phyloP scores from a whole-genome alignment of 306 rosid genomes.

The Prosopis cineraria region DNA sequence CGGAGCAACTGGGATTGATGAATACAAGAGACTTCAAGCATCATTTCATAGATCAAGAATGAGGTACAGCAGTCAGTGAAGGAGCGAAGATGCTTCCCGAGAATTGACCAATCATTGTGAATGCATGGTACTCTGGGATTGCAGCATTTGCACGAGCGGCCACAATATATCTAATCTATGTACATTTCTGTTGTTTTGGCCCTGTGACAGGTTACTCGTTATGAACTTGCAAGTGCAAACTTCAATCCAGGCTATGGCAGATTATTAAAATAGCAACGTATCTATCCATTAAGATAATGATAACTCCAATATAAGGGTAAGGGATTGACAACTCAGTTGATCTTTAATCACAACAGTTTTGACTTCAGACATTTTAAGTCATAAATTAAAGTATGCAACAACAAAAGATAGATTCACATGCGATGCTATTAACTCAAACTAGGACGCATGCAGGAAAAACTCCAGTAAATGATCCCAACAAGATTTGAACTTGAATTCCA shows the following conservation, averaged over 20 bases:
- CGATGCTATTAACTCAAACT: background rate
- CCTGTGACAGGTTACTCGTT: slow-evolving; percentile 55
- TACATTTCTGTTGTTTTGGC: slow-evolving; percentile 71
- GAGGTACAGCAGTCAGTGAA: slow-evolving; percentile 39
- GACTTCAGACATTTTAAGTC: background rate
- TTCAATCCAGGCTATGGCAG: background rate
- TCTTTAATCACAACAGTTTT: background rate
- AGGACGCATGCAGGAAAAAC: background rate
- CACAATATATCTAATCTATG: slow-evolving; percentile 93
- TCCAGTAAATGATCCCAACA: background rate
- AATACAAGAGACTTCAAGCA: slow-evolving; percentile 16
- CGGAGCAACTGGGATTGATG: background rate
- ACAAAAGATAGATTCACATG: background rate
- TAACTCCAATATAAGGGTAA: background rate
- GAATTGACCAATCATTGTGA: slow-evolving; percentile 37
- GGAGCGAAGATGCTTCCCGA: slow-evolving; percentile 20
- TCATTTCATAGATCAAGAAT: slow-evolving; percentile 14
- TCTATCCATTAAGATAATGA: background rate
- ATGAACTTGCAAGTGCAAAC: background rate
- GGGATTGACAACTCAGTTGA: background rate
- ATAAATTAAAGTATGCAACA: background rate
- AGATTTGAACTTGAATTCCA: background rate
- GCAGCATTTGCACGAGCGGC: slow-evolving; percentile 92
- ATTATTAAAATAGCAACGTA: background rate
- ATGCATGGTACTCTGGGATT: slow-evolving; percentile 58